A percentile compares a stretch with the other conserved stretches of the same genome.
These are phyloP conservation scores for Tricholoma flavovirens DNA, from an alignment of 768 basidiomycete species.

Conservation along the genomic window DNA sequence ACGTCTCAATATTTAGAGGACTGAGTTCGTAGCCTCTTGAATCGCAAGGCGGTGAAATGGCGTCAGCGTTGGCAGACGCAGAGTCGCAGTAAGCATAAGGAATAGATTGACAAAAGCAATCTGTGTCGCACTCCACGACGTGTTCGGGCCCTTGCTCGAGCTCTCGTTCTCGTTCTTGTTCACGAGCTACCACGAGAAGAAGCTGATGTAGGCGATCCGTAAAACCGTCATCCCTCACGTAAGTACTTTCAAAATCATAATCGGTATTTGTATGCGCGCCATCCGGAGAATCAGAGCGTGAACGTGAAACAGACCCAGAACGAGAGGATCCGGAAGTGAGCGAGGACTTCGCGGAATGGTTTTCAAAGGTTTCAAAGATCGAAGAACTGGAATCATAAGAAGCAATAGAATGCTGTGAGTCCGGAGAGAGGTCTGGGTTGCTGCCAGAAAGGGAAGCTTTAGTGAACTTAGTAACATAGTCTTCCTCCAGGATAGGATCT, in stretches of 20 bases:
- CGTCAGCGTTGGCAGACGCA: neutral
- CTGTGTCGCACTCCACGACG: neutral
- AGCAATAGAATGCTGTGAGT: neutral
- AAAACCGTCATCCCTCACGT: neutral
- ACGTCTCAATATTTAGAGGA: neutral
- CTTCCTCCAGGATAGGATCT: neutral
- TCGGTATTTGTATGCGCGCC: neutral
- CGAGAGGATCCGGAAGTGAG: neutral
- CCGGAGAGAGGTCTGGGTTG: neutral
- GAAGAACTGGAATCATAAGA: neutral
- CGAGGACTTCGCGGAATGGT: neutral
- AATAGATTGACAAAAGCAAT: neutral
- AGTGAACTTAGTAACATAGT: neutral
- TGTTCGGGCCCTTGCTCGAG: neutral
- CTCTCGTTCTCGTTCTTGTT: neutral
- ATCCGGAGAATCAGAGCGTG: neutral
- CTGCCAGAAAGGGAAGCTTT: neutral
- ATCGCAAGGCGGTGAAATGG: neutral
- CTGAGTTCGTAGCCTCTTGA: neutral
- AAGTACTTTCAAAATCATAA: neutral
- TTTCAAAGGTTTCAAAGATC: neutral
- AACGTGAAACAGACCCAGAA: neutral
- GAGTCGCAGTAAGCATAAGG: neutral
- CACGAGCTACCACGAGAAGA: neutral
- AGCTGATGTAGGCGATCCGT: neutral